These are phyloP conservation scores for Boletus speciosus DNA, from an alignment of 768 basidiomycete genomes.

Conservation along the genomic window DNA sequence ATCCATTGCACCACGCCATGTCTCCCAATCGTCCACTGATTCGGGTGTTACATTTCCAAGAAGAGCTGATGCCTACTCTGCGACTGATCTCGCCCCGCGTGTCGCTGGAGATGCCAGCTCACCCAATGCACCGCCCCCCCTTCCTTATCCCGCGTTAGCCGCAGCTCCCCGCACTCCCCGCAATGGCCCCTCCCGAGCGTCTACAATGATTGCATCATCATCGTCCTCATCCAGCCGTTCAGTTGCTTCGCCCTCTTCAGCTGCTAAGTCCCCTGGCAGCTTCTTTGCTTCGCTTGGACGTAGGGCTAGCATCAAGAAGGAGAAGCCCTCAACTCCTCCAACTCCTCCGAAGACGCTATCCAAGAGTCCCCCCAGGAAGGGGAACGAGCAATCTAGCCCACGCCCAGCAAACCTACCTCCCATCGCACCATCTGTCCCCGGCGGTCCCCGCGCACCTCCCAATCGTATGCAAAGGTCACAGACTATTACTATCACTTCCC, in stretches of 20 bases:
- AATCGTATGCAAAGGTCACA: constrained; percentile 63
- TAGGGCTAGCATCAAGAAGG: constrained; percentile 54
- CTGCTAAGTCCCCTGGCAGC: constrained; percentile 45
- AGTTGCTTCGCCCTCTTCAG: constrained; percentile 39
- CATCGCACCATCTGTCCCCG: constrained; percentile 55
- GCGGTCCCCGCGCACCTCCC: constrained; percentile 71
- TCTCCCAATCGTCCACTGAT: constrained; percentile 66
- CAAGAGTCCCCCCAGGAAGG: constrained; percentile 34
- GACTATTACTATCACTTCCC: constrained; percentile 51
- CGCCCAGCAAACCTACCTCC: constrained; percentile 31
- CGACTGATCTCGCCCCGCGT: constrained; percentile 66
- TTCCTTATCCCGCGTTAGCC: constrained; percentile 76
- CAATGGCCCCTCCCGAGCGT: constrained; percentile 25
- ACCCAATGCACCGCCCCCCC: constrained; percentile 52
- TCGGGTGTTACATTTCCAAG: constrained; percentile 79
- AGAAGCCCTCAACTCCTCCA: constrained; percentile 29
- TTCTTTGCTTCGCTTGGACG: constrained; percentile 77
- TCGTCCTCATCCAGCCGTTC: constrained; percentile 49
- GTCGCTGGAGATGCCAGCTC: constrained; percentile 45
- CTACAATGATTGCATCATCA: constrained; percentile 36
- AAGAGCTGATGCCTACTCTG: constrained; percentile 72
- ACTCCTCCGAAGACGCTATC: constrained; percentile 36
- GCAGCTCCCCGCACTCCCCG: constrained; percentile 30
- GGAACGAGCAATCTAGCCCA: constrained; percentile 24
- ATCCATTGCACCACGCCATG: constrained; percentile 57